A percentile compares a stretch with the other conserved stretches of the same genome.
Evolutionary conservation across 345 rosid species (phyloP).

Genomic region (Adansonia digitata): DNA sequence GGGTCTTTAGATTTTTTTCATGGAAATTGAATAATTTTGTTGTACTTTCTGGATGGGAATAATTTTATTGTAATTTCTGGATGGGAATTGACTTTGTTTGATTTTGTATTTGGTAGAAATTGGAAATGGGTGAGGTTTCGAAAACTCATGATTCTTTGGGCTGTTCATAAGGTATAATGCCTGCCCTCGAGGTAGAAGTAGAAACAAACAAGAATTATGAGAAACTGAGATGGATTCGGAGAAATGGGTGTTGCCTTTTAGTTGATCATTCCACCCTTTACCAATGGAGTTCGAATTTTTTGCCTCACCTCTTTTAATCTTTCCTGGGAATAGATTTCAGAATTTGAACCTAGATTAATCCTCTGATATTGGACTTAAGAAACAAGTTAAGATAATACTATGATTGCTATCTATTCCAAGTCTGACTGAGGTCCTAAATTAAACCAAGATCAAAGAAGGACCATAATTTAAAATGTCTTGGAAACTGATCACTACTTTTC

Average conservation of each 20-base stretch:
- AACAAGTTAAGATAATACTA: background rate
- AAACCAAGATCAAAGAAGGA: background rate
- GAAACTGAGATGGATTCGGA: background rate
- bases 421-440: background rate
- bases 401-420: background rate
- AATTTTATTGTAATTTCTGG: background rate
- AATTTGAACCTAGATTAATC: background rate
- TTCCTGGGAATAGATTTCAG: background rate
- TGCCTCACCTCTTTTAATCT: background rate
- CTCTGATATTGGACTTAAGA: background rate
- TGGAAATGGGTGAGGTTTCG: background rate
- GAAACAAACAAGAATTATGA: background rate
- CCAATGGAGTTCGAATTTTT: background rate
- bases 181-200: background rate
- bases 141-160: background rate
- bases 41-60: background rate
- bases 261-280: background rate
- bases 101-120: background rate
- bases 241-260: background rate
- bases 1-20: background rate
- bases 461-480: background rate
- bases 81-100: background rate
- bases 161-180: background rate
- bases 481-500: background rate
- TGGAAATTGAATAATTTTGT: background rate